Evolutionary conservation across 2,329 filamentous ascomycete species (phyloP), one percentile per base, ranked within the genome.

Genomic region (Talaromyces sp.): DNA sequence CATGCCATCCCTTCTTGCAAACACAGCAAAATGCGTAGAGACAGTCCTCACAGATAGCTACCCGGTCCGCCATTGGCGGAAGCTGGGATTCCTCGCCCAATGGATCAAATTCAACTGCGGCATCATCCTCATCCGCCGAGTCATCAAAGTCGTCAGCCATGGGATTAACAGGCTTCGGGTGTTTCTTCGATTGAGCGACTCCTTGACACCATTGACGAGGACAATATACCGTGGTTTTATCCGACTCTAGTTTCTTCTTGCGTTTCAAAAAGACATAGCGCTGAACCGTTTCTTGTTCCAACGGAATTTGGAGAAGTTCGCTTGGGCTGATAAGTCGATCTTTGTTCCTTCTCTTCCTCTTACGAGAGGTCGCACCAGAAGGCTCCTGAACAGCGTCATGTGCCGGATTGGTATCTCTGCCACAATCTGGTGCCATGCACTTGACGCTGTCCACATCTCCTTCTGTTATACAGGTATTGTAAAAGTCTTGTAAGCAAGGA

Each of bases 181-280:
- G 88, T 71, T 85, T 87, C 73, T 89, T 90, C 24, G 90, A 92
- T 54, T 87, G 86, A 31, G 93, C 93, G 2, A 93, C 91, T 6
- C 92, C 93, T 76, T 95, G 91, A 75, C 95, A 99, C 92, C 93
- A 97, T 64, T 88, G 84, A 9, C 95, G 87, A 0, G 95, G 95
- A 73, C 95, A 99, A 76, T 96, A 98, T 39, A 97, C 86, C 0
- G 93, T 97, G 66, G 89, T 90, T 73, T 93, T 96, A 78, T 98
- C 93, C 0, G 92, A 89, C 76, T 98, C 95, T 2, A 98, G 86
- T 75, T 92, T 90, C 69, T 90, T 91, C 80, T 98, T 98, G 73
- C 96, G 91, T 79, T 95, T 97, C 67, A 98, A 84, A 43, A 88
- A 88, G 4, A 96, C 91, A 75, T 96, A 99, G 63, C 95, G 89